phyloP scores from a whole-genome alignment of 768 basidiomycete species.

The Rhodosporidiobolus sp. region DNA sequence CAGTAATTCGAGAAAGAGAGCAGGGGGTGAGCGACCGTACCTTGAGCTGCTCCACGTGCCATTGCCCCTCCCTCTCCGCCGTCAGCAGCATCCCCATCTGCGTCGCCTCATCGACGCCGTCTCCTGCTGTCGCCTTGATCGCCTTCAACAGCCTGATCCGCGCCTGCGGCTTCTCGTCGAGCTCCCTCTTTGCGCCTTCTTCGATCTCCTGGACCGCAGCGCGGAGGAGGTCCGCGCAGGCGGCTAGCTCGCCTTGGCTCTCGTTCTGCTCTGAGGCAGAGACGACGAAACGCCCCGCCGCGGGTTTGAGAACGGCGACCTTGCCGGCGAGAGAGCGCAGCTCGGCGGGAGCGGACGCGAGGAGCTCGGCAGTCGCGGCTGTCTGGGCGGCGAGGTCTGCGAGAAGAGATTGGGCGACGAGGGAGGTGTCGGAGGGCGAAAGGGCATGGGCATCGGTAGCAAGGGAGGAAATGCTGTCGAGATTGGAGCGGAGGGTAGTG shows the following conservation, averaged over 20 bases:
- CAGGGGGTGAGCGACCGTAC: neutral
- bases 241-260: neutral
- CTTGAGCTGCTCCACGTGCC: constrained; percentile 1
- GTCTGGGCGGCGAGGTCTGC: constrained; percentile 10
- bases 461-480: neutral
- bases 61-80: constrained; percentile 12
- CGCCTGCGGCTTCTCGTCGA: constrained; percentile 3
- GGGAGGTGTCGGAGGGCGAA: neutral
- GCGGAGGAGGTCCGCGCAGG: neutral
- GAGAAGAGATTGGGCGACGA: constrained; percentile 4
- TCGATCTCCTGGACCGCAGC: neutral
- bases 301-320: constrained; percentile 1
- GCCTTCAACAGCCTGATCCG: constrained; percentile 15
- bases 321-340: neutral
- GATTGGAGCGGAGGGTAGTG: neutral
- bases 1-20: no score
- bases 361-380: neutral
- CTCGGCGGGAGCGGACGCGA: neutral
- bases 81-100: constrained; percentile 10
- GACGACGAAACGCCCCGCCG: constrained; percentile 15
- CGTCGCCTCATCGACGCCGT: neutral
- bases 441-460: neutral
- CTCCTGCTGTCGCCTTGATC: neutral
- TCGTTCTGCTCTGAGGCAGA: neutral
- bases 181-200: neutral